Evolutionary conservation across 75 land plant genomes (phyloP).

Genomic region (Cupressus sempervirens): DNA sequence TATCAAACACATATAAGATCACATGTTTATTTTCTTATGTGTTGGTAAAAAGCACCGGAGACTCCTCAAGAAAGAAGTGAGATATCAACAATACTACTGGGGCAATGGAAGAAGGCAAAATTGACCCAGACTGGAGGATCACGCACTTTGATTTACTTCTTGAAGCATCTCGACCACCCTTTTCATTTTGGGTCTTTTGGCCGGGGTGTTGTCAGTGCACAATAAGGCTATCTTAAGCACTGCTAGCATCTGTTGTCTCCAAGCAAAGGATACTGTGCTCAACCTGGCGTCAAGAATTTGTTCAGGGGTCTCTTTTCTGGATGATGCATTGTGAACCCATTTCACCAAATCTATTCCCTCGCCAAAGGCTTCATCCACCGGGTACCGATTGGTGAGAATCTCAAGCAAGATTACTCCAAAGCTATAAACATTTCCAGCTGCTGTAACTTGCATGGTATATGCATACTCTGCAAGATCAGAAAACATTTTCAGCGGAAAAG

Average conservation of each 20-base stretch:
- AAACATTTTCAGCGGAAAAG: neutral
- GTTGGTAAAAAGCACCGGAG: neutral
- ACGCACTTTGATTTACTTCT: conserved; percentile 32
- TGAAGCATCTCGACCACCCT: conserved; percentile 77
- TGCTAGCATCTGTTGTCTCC: conserved; percentile 82
- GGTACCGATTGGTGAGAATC: conserved; percentile 65
- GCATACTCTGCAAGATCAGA: conserved; percentile 71
- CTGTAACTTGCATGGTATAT: conserved; percentile 92
- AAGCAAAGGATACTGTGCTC: conserved; percentile 64
- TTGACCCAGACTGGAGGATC: neutral
- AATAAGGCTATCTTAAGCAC: conserved; percentile 73
- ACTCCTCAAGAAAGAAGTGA: neutral
- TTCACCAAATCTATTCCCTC: conserved; percentile 84
- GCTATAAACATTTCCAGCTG: conserved; percentile 85
- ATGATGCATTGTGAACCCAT: conserved; percentile 78
- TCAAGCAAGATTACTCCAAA: conserved; percentile 87
- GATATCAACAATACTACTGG: neutral
- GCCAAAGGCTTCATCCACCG: conserved; percentile 68
- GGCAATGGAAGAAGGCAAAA: neutral
- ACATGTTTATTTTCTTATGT: neutral
- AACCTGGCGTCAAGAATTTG: conserved; percentile 74
- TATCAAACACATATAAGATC: neutral
- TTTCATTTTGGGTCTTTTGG: conserved; percentile 80
- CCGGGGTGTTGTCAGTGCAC: conserved; percentile 68
- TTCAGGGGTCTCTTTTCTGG: conserved; percentile 72